Percentiles rank a stretch among this genome's conserved stretches.
These are phyloP conservation scores for Stagonosporopsis tanaceti DNA, from an alignment of 2,329 filamentous ascomycete genomes.

Conservation along the genomic window DNA sequence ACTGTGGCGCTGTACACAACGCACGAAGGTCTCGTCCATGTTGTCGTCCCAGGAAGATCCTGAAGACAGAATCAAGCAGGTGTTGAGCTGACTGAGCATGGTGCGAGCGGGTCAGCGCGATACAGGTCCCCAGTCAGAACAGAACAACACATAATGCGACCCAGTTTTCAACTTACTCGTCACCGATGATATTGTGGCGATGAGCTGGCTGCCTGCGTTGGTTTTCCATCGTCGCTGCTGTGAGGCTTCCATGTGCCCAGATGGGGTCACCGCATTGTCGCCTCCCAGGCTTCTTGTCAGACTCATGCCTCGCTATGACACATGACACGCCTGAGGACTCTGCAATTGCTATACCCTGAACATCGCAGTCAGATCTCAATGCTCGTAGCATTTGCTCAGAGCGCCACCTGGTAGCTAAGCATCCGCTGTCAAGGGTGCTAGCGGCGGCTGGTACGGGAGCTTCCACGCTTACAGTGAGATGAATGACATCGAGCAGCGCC, in stretches of 20 bases:
- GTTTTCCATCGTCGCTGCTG: not conserved
- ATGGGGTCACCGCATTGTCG: not conserved
- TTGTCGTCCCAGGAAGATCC: not conserved
- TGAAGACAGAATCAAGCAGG: not conserved
- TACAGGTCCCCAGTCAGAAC: not conserved
- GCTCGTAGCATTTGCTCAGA: not conserved
- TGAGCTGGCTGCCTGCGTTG: not conserved
- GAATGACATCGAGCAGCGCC: not conserved
- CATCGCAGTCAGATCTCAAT: not conserved
- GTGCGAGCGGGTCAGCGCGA: not conserved
- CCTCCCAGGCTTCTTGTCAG: not conserved
- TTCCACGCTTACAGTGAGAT: conserved; percentile 15
- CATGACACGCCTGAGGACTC: not conserved
- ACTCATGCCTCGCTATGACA: not conserved
- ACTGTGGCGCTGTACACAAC: not conserved
- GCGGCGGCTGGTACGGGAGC: conserved; percentile 30
- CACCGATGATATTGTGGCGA: conserved; percentile 4
- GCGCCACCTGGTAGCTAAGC: conserved; percentile 28
- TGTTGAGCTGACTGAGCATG: conserved; percentile 11
- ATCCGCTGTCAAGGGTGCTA: conserved; percentile 27
- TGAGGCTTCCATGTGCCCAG: not conserved
- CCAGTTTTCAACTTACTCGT: not conserved
- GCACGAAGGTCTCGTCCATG: not conserved
- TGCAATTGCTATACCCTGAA: not conserved
- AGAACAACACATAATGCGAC: not conserved